A percentile compares a stretch with the other conserved stretches of the same genome.
phyloP scores from a whole-genome alignment of 805 yeast genomes.

The Wickerhamiella kurtzmanii region DNA sequence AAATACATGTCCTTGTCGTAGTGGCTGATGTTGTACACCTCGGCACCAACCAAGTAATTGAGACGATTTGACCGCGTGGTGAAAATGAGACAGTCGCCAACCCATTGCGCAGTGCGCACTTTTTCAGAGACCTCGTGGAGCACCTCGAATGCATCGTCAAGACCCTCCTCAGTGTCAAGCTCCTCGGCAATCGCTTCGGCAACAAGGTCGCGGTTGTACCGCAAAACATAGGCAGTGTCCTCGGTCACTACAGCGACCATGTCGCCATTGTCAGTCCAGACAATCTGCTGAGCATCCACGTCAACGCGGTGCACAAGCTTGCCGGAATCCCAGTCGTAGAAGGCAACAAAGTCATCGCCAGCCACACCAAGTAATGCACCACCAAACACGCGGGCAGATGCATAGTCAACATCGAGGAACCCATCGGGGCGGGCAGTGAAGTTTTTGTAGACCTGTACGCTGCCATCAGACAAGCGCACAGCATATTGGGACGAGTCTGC shows the following conservation, averaged over 20 bases:
- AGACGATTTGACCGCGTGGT: constrained; percentile 78
- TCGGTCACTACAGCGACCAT: constrained; percentile 59
- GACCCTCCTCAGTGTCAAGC: constrained; percentile 60
- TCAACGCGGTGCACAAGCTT: constrained; percentile 75
- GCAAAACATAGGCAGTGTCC: constrained; percentile 60
- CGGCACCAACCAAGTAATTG: constrained; percentile 90
- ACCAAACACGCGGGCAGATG: constrained; percentile 69
- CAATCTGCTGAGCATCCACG: constrained; percentile 57
- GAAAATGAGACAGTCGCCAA: constrained; percentile 91
- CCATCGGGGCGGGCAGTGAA: constrained; percentile 63
- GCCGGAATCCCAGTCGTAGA: constrained; percentile 91
- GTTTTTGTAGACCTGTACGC: constrained; percentile 63
- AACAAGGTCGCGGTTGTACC: constrained; percentile 56
- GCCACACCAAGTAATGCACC: constrained; percentile 83
- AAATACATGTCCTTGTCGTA: constrained; percentile 78
- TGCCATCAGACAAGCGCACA: constrained; percentile 51
- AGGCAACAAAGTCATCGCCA: constrained; percentile 61
- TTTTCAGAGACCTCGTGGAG: constrained; percentile 69
- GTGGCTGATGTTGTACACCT: constrained; percentile 82
- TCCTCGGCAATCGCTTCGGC: constrained; percentile 47
- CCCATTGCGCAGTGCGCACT: constrained; percentile 84
- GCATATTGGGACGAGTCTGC: constrained; percentile 82
- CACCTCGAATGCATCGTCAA: constrained; percentile 74
- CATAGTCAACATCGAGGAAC: constrained; percentile 41
- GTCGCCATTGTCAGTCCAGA: constrained; percentile 92